These are phyloP conservation scores for Priceomyces carsonii DNA, from an alignment of 805 yeast species.

Conservation along the genomic window DNA sequence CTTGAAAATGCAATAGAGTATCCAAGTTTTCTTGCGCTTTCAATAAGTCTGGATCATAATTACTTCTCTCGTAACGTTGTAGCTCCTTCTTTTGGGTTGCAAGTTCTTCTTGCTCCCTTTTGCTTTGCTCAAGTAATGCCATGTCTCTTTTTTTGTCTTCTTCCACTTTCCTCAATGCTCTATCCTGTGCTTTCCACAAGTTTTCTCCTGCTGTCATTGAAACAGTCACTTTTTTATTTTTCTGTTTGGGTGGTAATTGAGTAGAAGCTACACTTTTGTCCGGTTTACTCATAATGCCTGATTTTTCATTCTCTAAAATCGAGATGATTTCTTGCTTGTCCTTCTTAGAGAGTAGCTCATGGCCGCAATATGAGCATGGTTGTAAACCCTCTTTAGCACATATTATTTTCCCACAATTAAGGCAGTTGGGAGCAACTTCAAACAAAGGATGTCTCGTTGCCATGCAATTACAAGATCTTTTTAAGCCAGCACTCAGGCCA, in stretches of 20 bases:
- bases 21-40: slow-evolving; percentile 76
- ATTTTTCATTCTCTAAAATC: slow-evolving; percentile 54
- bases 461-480: slow-evolving; percentile 70
- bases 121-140: slow-evolving; percentile 19
- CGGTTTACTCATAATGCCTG: slow-evolving; percentile 29
- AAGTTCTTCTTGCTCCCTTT: slow-evolving; percentile 30
- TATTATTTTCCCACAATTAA: slow-evolving; percentile 91
- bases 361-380: slow-evolving; percentile 83
- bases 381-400: slow-evolving; percentile 89
- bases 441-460: slow-evolving; percentile 86
- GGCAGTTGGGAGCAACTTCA: slow-evolving; percentile 89
- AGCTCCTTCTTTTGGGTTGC: slow-evolving; percentile 44
- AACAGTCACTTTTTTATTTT: slow-evolving; percentile 52
- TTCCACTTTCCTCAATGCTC: slow-evolving; percentile 61
- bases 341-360: slow-evolving; percentile 58
- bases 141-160: slow-evolving; percentile 29
- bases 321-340: slow-evolving; percentile 61
- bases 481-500: slow-evolving; percentile 12
- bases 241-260: slow-evolving; percentile 18
- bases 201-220: slow-evolving; percentile 61
- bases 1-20: slow-evolving; percentile 76
- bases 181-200: slow-evolving; percentile 68
- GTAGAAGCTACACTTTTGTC: slow-evolving; percentile 15
- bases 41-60: slow-evolving; percentile 55
- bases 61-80: slow-evolving; percentile 36